A percentile compares a stretch with the other conserved stretches of the same genome.
These are phyloP conservation scores for Talaromyces thailandensis DNA, from an alignment of 495 filamentous ascomycete species.

Conservation along the genomic window DNA sequence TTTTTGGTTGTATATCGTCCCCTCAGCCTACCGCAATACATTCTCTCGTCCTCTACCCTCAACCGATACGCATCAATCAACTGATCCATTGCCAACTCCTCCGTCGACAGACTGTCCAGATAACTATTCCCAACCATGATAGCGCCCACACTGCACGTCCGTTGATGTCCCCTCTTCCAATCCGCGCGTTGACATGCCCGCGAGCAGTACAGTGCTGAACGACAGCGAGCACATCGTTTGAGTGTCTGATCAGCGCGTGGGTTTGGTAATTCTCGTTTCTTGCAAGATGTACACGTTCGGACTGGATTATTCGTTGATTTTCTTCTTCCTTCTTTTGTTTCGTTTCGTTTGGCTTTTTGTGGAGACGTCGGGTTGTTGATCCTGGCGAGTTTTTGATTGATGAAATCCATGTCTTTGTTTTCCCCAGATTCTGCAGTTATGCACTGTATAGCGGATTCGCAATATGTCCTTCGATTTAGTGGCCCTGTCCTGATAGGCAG, in stretches of 20 bases:
- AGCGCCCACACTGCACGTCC: constrained; percentile 21
- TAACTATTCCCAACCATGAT: constrained; percentile 6
- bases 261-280: constrained; percentile 1
- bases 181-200: constrained; percentile 32
- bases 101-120: constrained; percentile 8
- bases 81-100: constrained; percentile 29
- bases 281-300: constrained; percentile 5
- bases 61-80: constrained; percentile 39
- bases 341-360: background rate
- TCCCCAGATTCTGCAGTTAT: background rate
- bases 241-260: constrained; percentile 1
- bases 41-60: constrained; percentile 28
- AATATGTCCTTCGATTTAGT: background rate
- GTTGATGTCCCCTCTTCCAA: constrained; percentile 26
- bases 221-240: constrained; percentile 31
- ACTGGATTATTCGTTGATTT: background rate
- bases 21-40: constrained; percentile 12
- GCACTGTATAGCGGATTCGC: background rate
- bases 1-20: constrained; percentile 13
- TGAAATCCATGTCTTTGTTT: background rate
- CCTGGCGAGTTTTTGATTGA: constrained; percentile 1
- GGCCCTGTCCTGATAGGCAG: background rate
- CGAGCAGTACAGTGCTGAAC: constrained; percentile 36
- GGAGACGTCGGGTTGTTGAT: background rate
- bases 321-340: background rate